These are phyloP conservation scores for Candida namnaoensis DNA, from an alignment of 805 yeast species.

Conservation along the genomic window DNA sequence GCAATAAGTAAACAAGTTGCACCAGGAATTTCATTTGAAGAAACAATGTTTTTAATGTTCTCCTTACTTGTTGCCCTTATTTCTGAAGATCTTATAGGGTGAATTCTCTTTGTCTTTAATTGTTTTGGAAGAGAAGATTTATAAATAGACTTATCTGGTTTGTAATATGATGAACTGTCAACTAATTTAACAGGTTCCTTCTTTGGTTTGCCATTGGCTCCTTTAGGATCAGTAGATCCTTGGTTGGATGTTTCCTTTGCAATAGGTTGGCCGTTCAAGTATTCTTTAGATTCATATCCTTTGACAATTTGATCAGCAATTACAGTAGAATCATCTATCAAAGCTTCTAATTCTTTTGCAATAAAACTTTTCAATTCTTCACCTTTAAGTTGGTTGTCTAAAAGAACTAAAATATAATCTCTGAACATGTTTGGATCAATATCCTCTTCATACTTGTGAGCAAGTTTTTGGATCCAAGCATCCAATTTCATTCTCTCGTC, in stretches of 20 bases:
- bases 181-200: no score
- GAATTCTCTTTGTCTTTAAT: no score
- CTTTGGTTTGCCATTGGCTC: no score
- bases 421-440: conserved; percentile 33
- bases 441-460: conserved; percentile 12
- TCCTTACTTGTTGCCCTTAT: neutral
- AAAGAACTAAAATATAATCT: conserved; percentile 34
- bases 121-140: neutral
- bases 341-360: conserved; percentile 28
- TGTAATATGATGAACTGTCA: no score
- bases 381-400: conserved; percentile 25
- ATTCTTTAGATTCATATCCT: conserved; percentile 4
- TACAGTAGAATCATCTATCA: conserved; percentile 20
- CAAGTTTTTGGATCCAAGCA: no score
- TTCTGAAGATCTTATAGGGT: no score
- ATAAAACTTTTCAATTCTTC: conserved; percentile 24
- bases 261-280: no score
- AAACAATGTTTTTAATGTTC: conserved; percentile 2
- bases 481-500: no score
- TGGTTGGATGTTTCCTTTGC: no score
- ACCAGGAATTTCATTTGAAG: conserved; percentile 1
- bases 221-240: neutral
- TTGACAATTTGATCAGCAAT: conserved; percentile 20
- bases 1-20: conserved; percentile 26
- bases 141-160: no score